Evolutionary conservation across 768 basidiomycete genomes (phyloP).

Genomic region (Suillus sp.): DNA sequence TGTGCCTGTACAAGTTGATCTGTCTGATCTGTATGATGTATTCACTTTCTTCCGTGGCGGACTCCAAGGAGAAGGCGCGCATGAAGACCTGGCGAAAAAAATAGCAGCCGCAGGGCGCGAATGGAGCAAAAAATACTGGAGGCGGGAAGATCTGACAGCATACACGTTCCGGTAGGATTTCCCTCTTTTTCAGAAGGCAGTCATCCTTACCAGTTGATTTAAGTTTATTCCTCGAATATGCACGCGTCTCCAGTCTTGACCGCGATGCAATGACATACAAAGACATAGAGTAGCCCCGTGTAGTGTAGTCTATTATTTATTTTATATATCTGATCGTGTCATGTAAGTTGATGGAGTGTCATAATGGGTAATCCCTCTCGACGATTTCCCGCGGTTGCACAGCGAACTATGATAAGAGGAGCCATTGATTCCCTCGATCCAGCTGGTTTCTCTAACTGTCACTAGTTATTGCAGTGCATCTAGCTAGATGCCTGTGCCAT

Average conservation of each 20-base stretch:
- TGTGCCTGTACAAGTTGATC: conserved; percentile 65
- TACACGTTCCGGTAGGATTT: conserved; percentile 56
- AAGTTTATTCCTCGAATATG: conserved; percentile 54
- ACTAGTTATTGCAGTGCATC: neutral
- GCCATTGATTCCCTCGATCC: neutral
- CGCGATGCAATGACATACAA: conserved; percentile 42
- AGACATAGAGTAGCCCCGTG: neutral
- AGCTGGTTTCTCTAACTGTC: neutral
- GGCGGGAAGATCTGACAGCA: conserved; percentile 58
- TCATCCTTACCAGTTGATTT: neutral
- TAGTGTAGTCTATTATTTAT: neutral
- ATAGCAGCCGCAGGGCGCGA: conserved; percentile 58
- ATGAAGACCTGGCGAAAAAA: conserved; percentile 57
- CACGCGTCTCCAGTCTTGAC: conserved; percentile 49
- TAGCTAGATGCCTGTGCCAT: neutral
- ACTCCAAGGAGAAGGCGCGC: conserved; percentile 54
- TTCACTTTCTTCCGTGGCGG: conserved; percentile 74
- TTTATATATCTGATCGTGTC: neutral
- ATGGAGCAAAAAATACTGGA: conserved; percentile 63
- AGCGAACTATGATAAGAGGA: neutral
- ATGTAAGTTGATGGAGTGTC: neutral
- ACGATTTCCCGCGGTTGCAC: neutral
- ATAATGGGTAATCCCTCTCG: neutral
- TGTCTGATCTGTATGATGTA: conserved; percentile 69
- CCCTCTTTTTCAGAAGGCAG: neutral